phyloP scores from a whole-genome alignment of 108 stramenopile genomes.

The Fistulifera pelliculosa region DNA sequence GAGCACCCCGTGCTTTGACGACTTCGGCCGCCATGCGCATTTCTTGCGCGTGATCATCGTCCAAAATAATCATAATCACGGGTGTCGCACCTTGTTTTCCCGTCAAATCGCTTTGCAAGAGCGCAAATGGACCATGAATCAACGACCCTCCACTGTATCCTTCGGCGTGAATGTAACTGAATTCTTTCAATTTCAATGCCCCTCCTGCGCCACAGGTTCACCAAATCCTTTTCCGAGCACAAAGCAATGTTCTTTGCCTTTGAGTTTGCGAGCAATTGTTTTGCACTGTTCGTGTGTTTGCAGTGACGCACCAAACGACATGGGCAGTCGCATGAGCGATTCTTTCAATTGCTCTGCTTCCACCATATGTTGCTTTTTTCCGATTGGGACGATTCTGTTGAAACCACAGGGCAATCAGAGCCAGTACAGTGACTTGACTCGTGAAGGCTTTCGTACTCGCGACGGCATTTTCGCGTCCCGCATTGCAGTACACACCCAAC shows the following conservation, averaged over 20 bases:
- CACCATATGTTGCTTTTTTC: conserved; percentile 38
- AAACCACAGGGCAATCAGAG: conserved; percentile 94
- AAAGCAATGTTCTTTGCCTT: conserved; percentile 92
- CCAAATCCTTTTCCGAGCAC: conserved; percentile 93
- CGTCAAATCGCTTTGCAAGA: conserved; percentile 77
- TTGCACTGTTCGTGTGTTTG: conserved; percentile 82
- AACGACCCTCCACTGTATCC: conserved; percentile 97
- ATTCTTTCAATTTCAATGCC: conserved; percentile 99
- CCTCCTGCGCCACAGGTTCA: conserved; percentile 93
- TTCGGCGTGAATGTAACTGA: conserved; percentile 98
- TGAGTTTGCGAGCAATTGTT: conserved; percentile 64
- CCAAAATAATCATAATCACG: conserved; percentile 97
- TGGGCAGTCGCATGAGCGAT: conserved; percentile 93
- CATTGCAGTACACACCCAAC: conserved; percentile 97
- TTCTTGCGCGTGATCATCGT: conserved; percentile 92
- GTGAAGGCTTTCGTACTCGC: conserved; percentile 99
- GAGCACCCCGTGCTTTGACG: conserved; percentile 92
- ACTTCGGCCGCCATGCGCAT: conserved; percentile 93
- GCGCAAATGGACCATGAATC: conserved; percentile 98
- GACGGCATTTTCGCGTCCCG: conserved; percentile 98
- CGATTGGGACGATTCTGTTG: conserved; percentile 66
- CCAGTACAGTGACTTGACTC: conserved; percentile 95
- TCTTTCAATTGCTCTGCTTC: conserved; percentile 67
- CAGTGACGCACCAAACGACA: conserved; percentile 95
- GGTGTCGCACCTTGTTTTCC: conserved; percentile 96